Evolutionary conservation across 441 rosid species (phyloP), one percentile per base, ranked within the genome.

Genomic region (Theobroma grandiflorum): DNA sequence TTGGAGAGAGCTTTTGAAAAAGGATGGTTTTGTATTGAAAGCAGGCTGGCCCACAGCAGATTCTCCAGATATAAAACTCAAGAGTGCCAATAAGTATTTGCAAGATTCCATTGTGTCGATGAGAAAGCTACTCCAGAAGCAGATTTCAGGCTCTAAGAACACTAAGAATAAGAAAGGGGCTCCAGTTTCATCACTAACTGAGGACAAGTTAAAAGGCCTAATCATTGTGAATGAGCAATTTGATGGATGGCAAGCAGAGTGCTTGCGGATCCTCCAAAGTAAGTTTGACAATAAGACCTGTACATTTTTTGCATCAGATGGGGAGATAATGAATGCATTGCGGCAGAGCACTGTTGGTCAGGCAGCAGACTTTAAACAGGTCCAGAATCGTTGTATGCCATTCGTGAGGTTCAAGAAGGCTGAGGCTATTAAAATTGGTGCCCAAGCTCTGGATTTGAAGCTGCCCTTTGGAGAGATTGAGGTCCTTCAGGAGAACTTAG

Each of bases 201-300:
- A 78, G 66, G 74, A 68, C 78, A 92, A 84, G 74, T 65, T 93
- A n/a, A 89, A 78, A 35, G 94, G 97, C 58, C 77, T 95, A 78
- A 82, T 96, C 67, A 93, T 86, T 57, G 99, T 96, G 66, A 95
- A 95, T 59, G 94, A 95, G 85, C 90, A 89, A 57, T 96, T 84
- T 84, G 96, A 92, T 74, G 98, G 97, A 52, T 95, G 98, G 99
- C 91, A 89, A 84, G 96, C 98, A 22, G 95, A 91, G 63, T 92
- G 98, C 90, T 85, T 96, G 86, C 68, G 66, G 77, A 89, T 96
- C 75, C 92, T 96, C 53, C 88, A 87, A 85, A 88, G 85, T 87
- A 92, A 88, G 74, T 95, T 89, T 62, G 83, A 91, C 84, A n/a
- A 75, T 11, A 70, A 82, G 45, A 87, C 78, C 10, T 50, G 80